Evolutionary conservation across 345 rosid genomes (phyloP).

Genomic region (Cardamine chenopodiifolia): DNA sequence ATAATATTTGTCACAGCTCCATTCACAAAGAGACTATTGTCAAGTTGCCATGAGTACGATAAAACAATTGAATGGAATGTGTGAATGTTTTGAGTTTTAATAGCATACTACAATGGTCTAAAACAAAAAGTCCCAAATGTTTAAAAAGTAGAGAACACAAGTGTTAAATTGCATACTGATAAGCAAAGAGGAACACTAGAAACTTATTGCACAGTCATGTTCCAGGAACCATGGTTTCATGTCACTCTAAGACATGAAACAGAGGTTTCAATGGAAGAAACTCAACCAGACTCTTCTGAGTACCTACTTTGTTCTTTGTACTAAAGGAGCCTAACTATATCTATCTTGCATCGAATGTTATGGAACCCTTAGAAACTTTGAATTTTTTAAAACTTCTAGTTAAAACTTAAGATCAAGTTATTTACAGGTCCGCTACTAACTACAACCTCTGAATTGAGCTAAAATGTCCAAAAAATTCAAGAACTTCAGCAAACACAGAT

Average conservation of each 20-base stretch:
- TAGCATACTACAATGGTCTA: not conserved
- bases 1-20: not conserved
- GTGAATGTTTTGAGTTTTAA: not conserved
- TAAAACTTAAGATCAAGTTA: too few species aligned
- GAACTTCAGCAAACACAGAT: too few species aligned
- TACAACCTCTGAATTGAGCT: too few species aligned
- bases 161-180: not conserved
- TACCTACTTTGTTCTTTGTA: too few species aligned
- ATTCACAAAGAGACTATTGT: not conserved
- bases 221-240: not conserved
- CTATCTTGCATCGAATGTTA: not conserved
- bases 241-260: not conserved
- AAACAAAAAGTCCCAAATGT: not conserved
- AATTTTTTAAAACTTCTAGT: too few species aligned
- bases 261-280: not conserved
- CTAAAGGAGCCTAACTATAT: not conserved
- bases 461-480: too few species aligned
- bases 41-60: too few species aligned
- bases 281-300: too few species aligned
- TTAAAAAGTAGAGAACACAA: too few species aligned
- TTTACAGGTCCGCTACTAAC: not conserved
- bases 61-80: too few species aligned
- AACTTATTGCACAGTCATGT: not conserved
- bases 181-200: not conserved
- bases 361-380: not conserved